phyloP scores from a whole-genome alignment of 2,329 filamentous ascomycete genomes.

The Hortaea werneckii region DNA sequence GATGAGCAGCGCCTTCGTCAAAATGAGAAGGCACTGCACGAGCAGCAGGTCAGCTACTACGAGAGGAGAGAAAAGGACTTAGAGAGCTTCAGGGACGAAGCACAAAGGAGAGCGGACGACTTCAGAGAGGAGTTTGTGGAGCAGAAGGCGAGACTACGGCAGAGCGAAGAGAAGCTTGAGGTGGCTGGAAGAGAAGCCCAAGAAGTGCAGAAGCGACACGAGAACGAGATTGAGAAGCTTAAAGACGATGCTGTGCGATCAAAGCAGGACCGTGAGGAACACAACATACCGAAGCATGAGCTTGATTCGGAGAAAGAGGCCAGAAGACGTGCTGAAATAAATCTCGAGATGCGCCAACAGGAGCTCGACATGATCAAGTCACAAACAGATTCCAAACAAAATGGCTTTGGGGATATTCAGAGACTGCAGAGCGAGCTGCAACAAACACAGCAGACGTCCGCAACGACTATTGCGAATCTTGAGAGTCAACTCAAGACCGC shows the following conservation, averaged over 20 bases:
- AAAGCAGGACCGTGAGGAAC: constrained; percentile 8
- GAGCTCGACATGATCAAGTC: constrained; percentile 15
- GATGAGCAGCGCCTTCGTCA: constrained; percentile 16
- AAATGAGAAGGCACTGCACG: constrained; percentile 11
- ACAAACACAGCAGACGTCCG: constrained; percentile 3
- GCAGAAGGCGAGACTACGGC: constrained; percentile 11
- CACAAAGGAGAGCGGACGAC: constrained; percentile 13
- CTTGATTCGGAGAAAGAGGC: constrained; percentile 13
- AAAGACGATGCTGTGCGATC: constrained; percentile 11
- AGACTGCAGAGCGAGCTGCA: constrained; percentile 13
- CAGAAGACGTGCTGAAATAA: constrained; percentile 13
- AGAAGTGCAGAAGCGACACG: constrained; percentile 6
- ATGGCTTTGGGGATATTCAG: constrained; percentile 6
- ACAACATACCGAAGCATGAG: constrained; percentile 11
- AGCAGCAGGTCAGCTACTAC: constrained; percentile 10
- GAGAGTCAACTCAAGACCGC: constrained; percentile 11
- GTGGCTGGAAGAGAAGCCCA: constrained; percentile 6
- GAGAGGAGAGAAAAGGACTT: constrained; percentile 14
- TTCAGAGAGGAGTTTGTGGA: constrained; percentile 13
- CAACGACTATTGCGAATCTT: constrained; percentile 11
- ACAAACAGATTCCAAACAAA: constrained; percentile 6
- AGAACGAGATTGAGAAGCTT: constrained; percentile 12
- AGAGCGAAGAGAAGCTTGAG: constrained; percentile 6
- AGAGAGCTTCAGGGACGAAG: constrained; percentile 15
- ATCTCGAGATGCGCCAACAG: constrained; percentile 10